A percentile compares a stretch with the other conserved stretches of the same genome.
Evolutionary conservation across 192 early-diverging fungal genomes (phyloP).

Genomic region (Spizellomyces sp.): DNA sequence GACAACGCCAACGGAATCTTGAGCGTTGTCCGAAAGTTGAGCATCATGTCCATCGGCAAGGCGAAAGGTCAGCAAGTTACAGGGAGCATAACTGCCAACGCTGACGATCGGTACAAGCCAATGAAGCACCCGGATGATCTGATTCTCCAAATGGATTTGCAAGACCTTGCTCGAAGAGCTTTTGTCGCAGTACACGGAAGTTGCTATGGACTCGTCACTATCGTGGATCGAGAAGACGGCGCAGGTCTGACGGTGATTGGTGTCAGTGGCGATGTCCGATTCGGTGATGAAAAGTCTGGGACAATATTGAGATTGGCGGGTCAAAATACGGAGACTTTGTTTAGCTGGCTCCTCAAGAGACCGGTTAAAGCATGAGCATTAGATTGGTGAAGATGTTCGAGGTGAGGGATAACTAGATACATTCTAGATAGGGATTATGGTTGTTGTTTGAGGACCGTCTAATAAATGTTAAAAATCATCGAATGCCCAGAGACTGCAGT

Average conservation of each 20-base stretch:
- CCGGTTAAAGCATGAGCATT: slow-evolving; percentile 22
- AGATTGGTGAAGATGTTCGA: not conserved
- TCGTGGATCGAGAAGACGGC: slow-evolving; percentile 34
- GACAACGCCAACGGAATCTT: slow-evolving; percentile 8
- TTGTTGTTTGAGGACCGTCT: not conserved
- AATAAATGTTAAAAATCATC: not conserved
- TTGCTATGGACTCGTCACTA: slow-evolving; percentile 39
- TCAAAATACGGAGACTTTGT: slow-evolving; percentile 29
- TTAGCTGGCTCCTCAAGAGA: slow-evolving; percentile 35
- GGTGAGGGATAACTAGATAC: no score
- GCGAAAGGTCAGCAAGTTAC: not conserved
- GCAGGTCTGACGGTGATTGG: slow-evolving; percentile 33
- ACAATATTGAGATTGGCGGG: slow-evolving; percentile 31
- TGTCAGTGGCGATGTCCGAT: slow-evolving; percentile 36
- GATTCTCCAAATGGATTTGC: slow-evolving; percentile 39
- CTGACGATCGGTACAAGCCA: slow-evolving; percentile 5
- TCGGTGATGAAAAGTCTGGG: slow-evolving; percentile 37
- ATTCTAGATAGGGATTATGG: no score
- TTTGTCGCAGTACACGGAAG: slow-evolving; percentile 43
- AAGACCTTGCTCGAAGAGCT: slow-evolving; percentile 41
- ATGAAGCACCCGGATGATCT: slow-evolving; percentile 39
- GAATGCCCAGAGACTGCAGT: not conserved
- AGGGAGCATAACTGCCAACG: not conserved
- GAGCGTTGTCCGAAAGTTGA: slow-evolving; percentile 23
- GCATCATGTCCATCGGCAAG: slow-evolving; percentile 12